These are phyloP conservation scores for Nemophila menziesii DNA, from an alignment of 257 asterid species.

Conservation along the genomic window DNA sequence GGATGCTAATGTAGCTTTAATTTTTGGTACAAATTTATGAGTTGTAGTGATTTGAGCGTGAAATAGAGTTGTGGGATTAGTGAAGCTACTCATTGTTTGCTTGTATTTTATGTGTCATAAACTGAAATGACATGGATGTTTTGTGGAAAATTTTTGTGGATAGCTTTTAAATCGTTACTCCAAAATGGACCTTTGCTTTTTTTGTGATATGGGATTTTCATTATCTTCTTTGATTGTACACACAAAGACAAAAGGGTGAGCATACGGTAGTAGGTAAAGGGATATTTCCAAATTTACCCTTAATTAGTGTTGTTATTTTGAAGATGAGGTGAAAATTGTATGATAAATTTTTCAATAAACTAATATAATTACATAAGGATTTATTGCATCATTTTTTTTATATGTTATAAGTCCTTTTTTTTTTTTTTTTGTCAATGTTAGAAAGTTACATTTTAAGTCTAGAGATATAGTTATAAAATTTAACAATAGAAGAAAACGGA, in stretches of 20 bases:
- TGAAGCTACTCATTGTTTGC: conserved; percentile 35
- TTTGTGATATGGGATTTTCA: conserved; percentile 32
- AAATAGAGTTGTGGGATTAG: conserved; percentile 35
- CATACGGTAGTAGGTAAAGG: no score
- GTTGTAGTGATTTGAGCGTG: conserved; percentile 21
- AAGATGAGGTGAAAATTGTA: no score
- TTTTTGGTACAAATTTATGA: conserved; percentile 8
- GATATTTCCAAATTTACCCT: no score
- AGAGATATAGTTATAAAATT: no score
- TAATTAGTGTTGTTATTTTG: no score
- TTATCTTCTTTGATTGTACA: conserved; percentile 28
- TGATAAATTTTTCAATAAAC: no score
- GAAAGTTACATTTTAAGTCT: no score
- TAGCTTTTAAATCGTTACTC: conserved; percentile 3
- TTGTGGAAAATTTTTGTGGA: conserved; percentile 11
- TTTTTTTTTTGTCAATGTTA: no score
- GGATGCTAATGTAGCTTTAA: conserved; percentile 18
- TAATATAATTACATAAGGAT: no score
- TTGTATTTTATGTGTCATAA: not conserved
- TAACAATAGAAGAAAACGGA: no score
- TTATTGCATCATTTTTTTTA: no score
- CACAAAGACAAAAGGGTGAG: not conserved
- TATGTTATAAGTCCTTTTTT: no score
- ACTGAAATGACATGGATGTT: not conserved
- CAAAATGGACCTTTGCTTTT: conserved; percentile 44